phyloP scores from a whole-genome alignment of 495 filamentous ascomycete species.

The Delitschia confertaspora region DNA sequence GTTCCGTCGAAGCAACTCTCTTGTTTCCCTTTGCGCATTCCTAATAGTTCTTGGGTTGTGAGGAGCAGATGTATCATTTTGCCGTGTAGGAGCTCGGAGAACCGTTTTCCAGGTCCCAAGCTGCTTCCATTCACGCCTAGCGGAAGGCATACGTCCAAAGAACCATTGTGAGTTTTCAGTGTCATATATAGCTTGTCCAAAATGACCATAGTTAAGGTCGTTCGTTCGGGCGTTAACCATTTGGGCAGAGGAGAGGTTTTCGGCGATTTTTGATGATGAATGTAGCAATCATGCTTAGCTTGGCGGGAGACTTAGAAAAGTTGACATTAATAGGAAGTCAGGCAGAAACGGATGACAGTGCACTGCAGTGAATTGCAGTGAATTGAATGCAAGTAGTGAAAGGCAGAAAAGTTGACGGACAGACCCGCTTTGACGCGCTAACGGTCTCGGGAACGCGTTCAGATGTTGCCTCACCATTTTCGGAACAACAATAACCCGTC shows the following conservation, averaged over 20 bases:
- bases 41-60: neutral
- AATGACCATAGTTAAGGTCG: slow-evolving; percentile 59
- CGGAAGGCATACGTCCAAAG: slow-evolving; percentile 37
- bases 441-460: neutral
- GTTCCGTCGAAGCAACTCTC: slow-evolving; percentile 10
- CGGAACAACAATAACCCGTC: neutral
- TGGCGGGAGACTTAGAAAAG: no score
- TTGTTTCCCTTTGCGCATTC: neutral
- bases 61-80: neutral
- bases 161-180: slow-evolving; percentile 46
- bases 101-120: slow-evolving; percentile 12
- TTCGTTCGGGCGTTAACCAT: slow-evolving; percentile 51
- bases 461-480: no score
- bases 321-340: no score
- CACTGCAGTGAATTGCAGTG: no score
- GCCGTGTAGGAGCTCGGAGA: neutral
- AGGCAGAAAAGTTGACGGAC: neutral
- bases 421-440: neutral
- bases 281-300: no score
- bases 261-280: neutral
- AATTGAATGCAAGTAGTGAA: neutral
- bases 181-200: slow-evolving; percentile 51
- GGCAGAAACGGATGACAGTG: no score
- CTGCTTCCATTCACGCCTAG: slow-evolving; percentile 9
- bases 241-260: slow-evolving; percentile 34